phyloP scores from a whole-genome alignment of 75 land plant species.

The Cryptomeria japonica region DNA sequence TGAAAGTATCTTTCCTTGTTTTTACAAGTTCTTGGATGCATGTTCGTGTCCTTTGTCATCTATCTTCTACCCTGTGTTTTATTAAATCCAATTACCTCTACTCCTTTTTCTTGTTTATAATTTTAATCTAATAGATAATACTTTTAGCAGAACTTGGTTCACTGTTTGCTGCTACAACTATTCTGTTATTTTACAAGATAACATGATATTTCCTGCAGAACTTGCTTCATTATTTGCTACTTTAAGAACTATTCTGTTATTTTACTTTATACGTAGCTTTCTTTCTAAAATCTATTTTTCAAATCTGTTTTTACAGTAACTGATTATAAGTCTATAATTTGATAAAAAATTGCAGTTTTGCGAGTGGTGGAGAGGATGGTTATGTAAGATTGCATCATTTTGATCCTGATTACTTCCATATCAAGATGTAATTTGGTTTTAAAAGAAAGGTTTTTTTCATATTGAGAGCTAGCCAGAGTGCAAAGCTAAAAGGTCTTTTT shows the following conservation, averaged over 20 bases:
- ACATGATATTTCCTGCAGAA: too few relatives aligned
- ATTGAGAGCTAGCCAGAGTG: neutral
- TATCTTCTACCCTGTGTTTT: neutral
- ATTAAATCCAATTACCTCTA: neutral
- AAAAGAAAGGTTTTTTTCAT: neutral
- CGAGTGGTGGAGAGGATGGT: conserved; percentile 98
- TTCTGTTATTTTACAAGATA: neutral
- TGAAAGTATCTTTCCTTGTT: neutral
- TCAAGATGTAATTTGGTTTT: conserved; percentile 50
- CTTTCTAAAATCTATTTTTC: neutral
- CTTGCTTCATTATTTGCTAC: too few relatives aligned
- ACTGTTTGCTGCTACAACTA: neutral
- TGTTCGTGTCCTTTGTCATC: neutral
- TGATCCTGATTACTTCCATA: conserved; percentile 86
- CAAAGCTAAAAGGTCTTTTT: neutral
- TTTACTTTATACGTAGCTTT: neutral
- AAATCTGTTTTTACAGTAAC: neutral
- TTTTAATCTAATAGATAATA: neutral
- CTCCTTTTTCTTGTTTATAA: neutral
- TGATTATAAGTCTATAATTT: neutral
- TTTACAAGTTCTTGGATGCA: neutral
- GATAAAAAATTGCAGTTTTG: conserved; percentile 47
- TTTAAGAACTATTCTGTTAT: too few relatives aligned
- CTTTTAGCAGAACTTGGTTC: neutral
- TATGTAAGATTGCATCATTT: conserved; percentile 91